Percentiles rank a stretch among this genome's conserved stretches.
Evolutionary conservation across 2,329 filamentous ascomycete species (phyloP).

Genomic region (Apiospora phragmitis): DNA sequence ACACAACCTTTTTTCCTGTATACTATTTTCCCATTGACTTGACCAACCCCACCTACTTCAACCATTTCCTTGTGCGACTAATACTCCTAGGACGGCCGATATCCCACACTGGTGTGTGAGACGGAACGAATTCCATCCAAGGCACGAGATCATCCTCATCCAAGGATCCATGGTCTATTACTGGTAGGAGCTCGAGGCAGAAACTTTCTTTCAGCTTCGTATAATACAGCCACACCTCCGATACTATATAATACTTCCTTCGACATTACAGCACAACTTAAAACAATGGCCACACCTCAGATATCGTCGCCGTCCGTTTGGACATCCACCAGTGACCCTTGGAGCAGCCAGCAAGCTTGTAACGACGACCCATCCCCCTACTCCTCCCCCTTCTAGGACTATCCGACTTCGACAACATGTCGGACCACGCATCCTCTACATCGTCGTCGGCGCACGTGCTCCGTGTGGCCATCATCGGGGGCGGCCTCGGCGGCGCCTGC

Average conservation of each 20-base stretch:
- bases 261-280: background rate
- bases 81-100: background rate
- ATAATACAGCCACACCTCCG: background rate
- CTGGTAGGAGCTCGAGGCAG: background rate
- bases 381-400: background rate
- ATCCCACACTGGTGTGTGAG: background rate
- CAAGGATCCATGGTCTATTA: background rate
- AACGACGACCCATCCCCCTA: background rate
- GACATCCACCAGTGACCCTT: constrained; percentile 4
- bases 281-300: constrained; percentile 2
- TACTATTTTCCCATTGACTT: background rate
- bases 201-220: background rate
- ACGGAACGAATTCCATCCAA: background rate
- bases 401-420: constrained; percentile 18
- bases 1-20: background rate
- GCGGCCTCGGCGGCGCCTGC: constrained; percentile 25
- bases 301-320: constrained; percentile 7
- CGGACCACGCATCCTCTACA: constrained; percentile 22
- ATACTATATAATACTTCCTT: background rate
- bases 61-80: background rate
- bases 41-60: background rate
- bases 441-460: constrained; percentile 12
- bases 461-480: constrained; percentile 30
- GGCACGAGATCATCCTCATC: background rate
- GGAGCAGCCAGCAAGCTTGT: background rate